These are phyloP conservation scores for Pseudomassariella vexata DNA, from an alignment of 2,329 filamentous ascomycete genomes.

Conservation along the genomic window DNA sequence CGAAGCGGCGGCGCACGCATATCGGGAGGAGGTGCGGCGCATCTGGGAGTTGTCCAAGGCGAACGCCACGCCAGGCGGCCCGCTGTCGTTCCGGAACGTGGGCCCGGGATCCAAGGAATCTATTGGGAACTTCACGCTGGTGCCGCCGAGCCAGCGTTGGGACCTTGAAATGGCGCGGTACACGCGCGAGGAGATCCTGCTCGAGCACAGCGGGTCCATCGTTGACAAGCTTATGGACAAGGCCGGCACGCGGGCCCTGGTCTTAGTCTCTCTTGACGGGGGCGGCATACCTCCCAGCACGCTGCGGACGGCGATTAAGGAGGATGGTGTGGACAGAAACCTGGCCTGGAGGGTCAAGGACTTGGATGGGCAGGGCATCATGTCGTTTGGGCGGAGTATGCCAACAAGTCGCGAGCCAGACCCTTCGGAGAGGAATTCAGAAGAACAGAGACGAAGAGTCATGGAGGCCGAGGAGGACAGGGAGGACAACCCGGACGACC, in stretches of 20 bases:
- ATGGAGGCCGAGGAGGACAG: neutral
- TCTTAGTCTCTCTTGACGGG: conserved; percentile 30
- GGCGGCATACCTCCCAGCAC: conserved; percentile 26
- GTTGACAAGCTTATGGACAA: conserved; percentile 15
- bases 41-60: conserved; percentile 41
- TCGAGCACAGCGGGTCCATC: conserved; percentile 16
- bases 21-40: conserved; percentile 47
- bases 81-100: conserved; percentile 11
- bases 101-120: conserved; percentile 2
- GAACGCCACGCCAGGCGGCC: too few species aligned
- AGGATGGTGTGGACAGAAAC: conserved; percentile 36
- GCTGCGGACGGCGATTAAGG: conserved; percentile 31
- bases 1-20: conserved; percentile 52
- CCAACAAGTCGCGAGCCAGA: too few species aligned
- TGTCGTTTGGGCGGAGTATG: conserved; percentile 23
- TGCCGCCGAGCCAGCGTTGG: conserved; percentile 20
- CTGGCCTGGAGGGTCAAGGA: conserved; percentile 29
- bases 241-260: conserved; percentile 18
- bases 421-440: neutral
- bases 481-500: neutral
- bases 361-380: conserved; percentile 16
- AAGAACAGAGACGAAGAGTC: neutral
- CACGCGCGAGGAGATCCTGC: conserved; percentile 2
- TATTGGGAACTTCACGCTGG: conserved; percentile 23
- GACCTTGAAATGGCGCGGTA: conserved; percentile 13